Conservation (phyloP, 148 eudicot species). For the Dianthus caryophyllus region DNA sequence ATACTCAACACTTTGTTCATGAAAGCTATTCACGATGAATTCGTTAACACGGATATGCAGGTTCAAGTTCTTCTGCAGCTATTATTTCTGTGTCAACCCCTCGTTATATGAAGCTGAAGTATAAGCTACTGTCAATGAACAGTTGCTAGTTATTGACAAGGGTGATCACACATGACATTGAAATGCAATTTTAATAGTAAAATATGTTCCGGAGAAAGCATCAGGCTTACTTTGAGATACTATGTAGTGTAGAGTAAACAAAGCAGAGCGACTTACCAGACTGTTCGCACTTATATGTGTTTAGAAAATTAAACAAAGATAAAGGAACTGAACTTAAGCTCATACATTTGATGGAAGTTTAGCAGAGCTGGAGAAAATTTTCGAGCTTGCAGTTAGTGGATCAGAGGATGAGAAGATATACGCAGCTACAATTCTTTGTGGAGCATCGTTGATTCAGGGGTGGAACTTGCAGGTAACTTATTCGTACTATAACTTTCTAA, state of each 20-base stretch:
- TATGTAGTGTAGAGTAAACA: background rate
- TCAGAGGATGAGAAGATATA: conserved; percentile 76
- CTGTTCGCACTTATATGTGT: conserved; percentile 9
- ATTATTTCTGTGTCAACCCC: background rate
- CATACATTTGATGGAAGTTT: conserved; percentile 95
- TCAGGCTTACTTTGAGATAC: background rate
- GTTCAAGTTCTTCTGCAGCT: background rate
- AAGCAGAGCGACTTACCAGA: too few relatives aligned
- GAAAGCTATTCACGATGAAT: background rate
- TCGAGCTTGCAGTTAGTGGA: conserved; percentile 77
- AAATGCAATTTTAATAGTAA: background rate
- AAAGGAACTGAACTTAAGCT: conserved; percentile 83
- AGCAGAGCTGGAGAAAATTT: conserved; percentile 90
- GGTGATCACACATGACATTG: background rate
- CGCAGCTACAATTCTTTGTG: conserved; percentile 84
- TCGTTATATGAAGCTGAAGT: too few relatives aligned
- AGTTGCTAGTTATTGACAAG: background rate
- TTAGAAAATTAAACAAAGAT: conserved; percentile 37
- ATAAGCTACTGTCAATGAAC: background rate
- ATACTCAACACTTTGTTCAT: conserved; percentile 20
- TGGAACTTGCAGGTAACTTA: conserved; percentile 85
- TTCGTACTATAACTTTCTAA: background rate
- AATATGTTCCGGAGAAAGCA: background rate
- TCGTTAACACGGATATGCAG: too few relatives aligned
- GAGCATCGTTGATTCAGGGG: conserved; percentile 73